Conservation (phyloP, 1,284 basidiomycete species). For the Athelia sp. region DNA sequence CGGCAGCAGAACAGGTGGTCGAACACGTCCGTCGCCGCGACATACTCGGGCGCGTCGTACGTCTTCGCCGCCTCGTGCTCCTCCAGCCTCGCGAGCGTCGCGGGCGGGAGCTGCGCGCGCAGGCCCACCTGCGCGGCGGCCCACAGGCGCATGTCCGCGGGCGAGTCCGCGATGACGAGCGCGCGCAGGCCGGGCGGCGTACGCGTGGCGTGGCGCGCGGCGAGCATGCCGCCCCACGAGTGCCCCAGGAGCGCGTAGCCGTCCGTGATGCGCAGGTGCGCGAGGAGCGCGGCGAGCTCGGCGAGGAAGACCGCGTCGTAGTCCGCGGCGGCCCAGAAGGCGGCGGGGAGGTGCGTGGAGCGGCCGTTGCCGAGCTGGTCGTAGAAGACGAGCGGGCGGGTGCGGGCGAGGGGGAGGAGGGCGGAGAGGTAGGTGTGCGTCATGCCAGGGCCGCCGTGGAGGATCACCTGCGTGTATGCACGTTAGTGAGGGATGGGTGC, state of each 20-base stretch:
- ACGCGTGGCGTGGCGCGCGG: conserved; percentile 16
- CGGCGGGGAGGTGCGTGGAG: conserved; percentile 34
- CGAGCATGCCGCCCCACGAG: conserved; percentile 31
- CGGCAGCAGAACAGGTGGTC: conserved; percentile 41
- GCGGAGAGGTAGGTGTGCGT: conserved; percentile 33
- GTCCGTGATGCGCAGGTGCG: conserved; percentile 29
- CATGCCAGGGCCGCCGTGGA: conserved; percentile 42
- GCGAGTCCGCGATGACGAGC: conserved; percentile 23
- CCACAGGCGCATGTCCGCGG: conserved; percentile 22
- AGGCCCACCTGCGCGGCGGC: conserved; percentile 23
- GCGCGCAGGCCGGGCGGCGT: conserved; percentile 23
- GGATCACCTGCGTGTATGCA: conserved; percentile 18
- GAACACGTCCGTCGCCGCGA: conserved; percentile 37
- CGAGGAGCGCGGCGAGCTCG: conserved; percentile 41
- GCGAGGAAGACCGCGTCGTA: conserved; percentile 41
- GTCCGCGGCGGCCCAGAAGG: conserved; percentile 44
- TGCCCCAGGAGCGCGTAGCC: conserved; percentile 30
- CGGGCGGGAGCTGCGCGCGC: conserved; percentile 32
- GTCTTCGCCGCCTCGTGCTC: conserved; percentile 45
- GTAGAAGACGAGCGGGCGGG: conserved; percentile 42
- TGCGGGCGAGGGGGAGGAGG: conserved; percentile 24
- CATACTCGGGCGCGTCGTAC: conserved; percentile 38
- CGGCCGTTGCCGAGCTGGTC: conserved; percentile 44
- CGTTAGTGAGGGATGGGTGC: too few species aligned
- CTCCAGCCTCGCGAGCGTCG: conserved; percentile 35